Base-by-base conservation (phyloP, 1,139 yeast genomes). In the Yamadazyma oceani region DNA sequence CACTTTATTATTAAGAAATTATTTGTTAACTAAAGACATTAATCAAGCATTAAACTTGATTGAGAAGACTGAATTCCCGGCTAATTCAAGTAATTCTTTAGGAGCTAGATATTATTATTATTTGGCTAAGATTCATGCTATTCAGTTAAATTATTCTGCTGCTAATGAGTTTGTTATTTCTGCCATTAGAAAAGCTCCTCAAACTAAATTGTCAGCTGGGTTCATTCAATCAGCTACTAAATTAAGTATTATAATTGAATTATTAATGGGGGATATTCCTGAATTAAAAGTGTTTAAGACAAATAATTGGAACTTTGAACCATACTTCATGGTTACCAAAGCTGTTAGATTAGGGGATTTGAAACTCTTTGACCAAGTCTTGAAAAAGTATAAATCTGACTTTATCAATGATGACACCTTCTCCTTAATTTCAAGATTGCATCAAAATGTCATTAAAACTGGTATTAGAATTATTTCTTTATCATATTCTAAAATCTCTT, bases 261-360 rank as follows among this genome's bases (percentile, higher is more conserved):
- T 94, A 53, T 77, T 94, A 50, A 90, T 92, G 82, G 98, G 99
- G 37, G 98, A 92, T 54, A 85, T 94, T 52, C 98, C 98, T n/a
- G 96, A 88, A 54, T 73, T 94, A 47, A 75, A 88, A 37, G 77
- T 79, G 31, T 92, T 94, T 73, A 80, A 80, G 54, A 84, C 84
- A 53, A 66, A 82, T 51, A 69, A 85, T 2, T 64, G 64, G 17
- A 55, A 57, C 46, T 73, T 89, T 43, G 76, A 72, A 45, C 96
- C 98, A 23, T 94, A 94, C 59, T 81, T 86, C 51, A 84, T 83
- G 46, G 84, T 94, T 29, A 85, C 96, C 21, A 83, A 85, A 54
- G 97, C 98, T 7, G 98, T 94, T 14, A 83, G 94, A 54, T 71
- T 81, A 34, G 99, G 99, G 46, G 97, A 94, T 59, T 76, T 94